Percentiles rank a stretch among this genome's conserved stretches.
Evolutionary conservation across 2,329 filamentous ascomycete species (phyloP).

Genomic region (Coccinonectria pachysandricola): DNA sequence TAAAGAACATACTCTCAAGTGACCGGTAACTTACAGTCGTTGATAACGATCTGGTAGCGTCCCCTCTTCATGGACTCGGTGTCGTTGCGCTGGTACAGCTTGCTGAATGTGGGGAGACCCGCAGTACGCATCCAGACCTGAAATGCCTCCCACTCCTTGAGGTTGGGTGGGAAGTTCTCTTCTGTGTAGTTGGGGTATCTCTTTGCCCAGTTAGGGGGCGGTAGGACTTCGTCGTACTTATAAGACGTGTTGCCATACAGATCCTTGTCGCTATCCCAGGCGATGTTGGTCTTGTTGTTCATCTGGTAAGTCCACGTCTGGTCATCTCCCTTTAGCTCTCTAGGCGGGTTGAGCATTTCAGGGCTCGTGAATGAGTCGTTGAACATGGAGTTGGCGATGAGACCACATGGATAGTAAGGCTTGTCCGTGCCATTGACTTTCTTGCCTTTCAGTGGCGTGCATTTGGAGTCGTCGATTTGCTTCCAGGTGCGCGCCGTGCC

Average conservation of each 20-base stretch:
- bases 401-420: slow-evolving; percentile 85
- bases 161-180: slow-evolving; percentile 55
- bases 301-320: slow-evolving; percentile 55
- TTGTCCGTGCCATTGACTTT: slow-evolving; percentile 40
- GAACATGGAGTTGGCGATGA: slow-evolving; percentile 95
- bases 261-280: slow-evolving; percentile 74
- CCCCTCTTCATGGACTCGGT: slow-evolving; percentile 55
- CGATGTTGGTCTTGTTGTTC: slow-evolving; percentile 64
- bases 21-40: slow-evolving; percentile 60
- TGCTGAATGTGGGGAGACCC: slow-evolving; percentile 87
- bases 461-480: slow-evolving; percentile 59
- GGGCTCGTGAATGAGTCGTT: slow-evolving; percentile 79
- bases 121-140: slow-evolving; percentile 99
- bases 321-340: slow-evolving; percentile 17
- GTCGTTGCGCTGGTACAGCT: slow-evolving; percentile 80
- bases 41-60: slow-evolving; percentile 65
- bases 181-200: slow-evolving; percentile 63
- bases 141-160: slow-evolving; percentile 71
- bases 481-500: slow-evolving; percentile 52
- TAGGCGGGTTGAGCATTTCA: slow-evolving; percentile 43
- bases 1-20: too few relatives aligned
- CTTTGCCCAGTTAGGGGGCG: slow-evolving; percentile 76
- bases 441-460: slow-evolving; percentile 58
- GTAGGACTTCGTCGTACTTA: slow-evolving; percentile 53
- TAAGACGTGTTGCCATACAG: slow-evolving; percentile 67